A percentile compares a stretch with the other conserved stretches of the same genome.
These are phyloP conservation scores for Talaromyces islandicus DNA, from an alignment of 2,329 filamentous ascomycete genomes.

Conservation along the genomic window DNA sequence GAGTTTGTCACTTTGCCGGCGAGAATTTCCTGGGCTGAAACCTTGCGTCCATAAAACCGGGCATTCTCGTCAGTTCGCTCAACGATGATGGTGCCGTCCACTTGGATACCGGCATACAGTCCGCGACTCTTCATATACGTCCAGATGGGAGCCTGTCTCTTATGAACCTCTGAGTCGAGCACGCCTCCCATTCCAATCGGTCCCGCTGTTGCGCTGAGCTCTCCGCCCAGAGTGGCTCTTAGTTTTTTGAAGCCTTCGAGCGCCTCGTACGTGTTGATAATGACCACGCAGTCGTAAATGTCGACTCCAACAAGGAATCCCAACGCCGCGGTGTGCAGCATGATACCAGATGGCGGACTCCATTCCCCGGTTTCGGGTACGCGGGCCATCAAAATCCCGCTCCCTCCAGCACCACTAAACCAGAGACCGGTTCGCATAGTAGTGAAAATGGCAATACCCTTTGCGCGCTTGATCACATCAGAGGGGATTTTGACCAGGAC, in stretches of 20 bases:
- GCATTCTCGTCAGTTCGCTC: slow-evolving; percentile 86
- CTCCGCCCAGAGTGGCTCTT: slow-evolving; percentile 72
- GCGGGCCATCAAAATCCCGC: slow-evolving; percentile 76
- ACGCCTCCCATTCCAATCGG: slow-evolving; percentile 71
- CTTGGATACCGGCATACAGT: slow-evolving; percentile 78
- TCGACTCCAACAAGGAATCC: slow-evolving; percentile 89
- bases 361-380: slow-evolving; percentile 75
- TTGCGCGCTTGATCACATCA: slow-evolving; percentile 79
- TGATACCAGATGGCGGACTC: slow-evolving; percentile 85
- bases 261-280: slow-evolving; percentile 81
- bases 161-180: slow-evolving; percentile 63
- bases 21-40: slow-evolving; percentile 58
- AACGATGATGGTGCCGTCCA: slow-evolving; percentile 81
- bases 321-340: slow-evolving; percentile 81
- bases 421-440: slow-evolving; percentile 92
- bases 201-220: slow-evolving; percentile 70
- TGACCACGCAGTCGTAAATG: slow-evolving; percentile 90
- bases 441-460: slow-evolving; percentile 88
- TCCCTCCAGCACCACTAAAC: slow-evolving; percentile 85
- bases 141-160: slow-evolving; percentile 66
- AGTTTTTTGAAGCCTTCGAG: slow-evolving; percentile 78
- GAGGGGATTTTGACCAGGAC: slow-evolving; percentile 78
- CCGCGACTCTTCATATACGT: slow-evolving; percentile 86
- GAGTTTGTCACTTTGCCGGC: slow-evolving; percentile 53
- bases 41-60: slow-evolving; percentile 68